A percentile compares a stretch with the other conserved stretches of the same genome.
Evolutionary conservation across 1,284 basidiomycete genomes (phyloP).

Genomic region (Cutaneotrichosporon mucoides): DNA sequence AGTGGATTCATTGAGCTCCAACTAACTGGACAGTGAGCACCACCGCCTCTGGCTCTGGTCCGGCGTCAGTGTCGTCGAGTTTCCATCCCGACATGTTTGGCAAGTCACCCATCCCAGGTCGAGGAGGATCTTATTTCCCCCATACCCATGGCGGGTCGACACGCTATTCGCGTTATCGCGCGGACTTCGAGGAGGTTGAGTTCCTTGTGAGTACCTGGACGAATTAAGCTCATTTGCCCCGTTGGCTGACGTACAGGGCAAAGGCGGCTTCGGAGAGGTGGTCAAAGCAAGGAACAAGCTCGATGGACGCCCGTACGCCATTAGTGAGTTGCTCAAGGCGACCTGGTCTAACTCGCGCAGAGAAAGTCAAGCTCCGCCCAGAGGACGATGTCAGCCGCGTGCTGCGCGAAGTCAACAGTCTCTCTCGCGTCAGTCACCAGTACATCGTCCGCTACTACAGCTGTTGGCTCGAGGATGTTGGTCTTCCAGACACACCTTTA

Average conservation of each 20-base stretch:
- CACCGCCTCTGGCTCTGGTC: not conserved
- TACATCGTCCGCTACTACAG: conserved; percentile 77
- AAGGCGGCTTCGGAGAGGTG: conserved; percentile 88
- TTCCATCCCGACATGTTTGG: conserved; percentile 24
- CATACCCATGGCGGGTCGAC: conserved; percentile 17
- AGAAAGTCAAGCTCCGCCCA: conserved; percentile 80
- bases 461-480: conserved; percentile 47
- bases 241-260: conserved; percentile 59
- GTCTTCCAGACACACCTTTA: conserved; percentile 24
- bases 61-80: conserved; percentile 7
- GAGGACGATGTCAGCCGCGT: conserved; percentile 79
- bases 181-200: conserved; percentile 50
- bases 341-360: conserved; percentile 54
- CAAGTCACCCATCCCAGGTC: conserved; percentile 22
- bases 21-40: not conserved
- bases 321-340: conserved; percentile 37
- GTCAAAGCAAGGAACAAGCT: conserved; percentile 85
- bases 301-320: conserved; percentile 50
- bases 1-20: not conserved
- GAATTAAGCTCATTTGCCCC: too few relatives aligned
- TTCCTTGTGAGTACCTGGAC: conserved; percentile 44
- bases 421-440: conserved; percentile 80
- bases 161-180: conserved; percentile 39
- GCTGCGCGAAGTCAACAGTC: conserved; percentile 83
- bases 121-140: conserved; percentile 27